These are phyloP conservation scores for Myriangium duriaei DNA, from an alignment of 2,329 filamentous ascomycete genomes.

Conservation along the genomic window DNA sequence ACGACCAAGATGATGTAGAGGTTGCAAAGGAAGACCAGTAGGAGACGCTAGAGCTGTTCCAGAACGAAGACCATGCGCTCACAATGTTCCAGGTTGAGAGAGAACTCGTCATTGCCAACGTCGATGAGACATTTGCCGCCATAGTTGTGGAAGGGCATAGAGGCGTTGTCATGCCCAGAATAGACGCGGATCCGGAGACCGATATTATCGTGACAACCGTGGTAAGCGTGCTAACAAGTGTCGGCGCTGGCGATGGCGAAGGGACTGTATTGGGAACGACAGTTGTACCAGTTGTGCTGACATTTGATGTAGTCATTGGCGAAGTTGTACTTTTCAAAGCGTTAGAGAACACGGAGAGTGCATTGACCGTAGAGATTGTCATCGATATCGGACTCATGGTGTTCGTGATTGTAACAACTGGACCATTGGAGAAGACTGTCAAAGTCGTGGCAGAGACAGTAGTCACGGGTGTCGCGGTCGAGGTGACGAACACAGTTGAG, in stretches of 20 bases:
- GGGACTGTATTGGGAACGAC: no score
- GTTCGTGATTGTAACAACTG: no score
- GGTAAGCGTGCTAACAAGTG: slow-evolving; percentile 3
- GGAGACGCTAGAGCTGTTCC: not conserved
- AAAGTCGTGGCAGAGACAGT: no score
- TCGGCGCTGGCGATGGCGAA: not conserved
- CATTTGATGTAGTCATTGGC: not conserved
- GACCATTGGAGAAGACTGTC: no score
- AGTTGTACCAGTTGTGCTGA: slow-evolving; percentile 2
- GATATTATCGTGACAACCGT: slow-evolving; percentile 2
- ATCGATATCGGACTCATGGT: no score
- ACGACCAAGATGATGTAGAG: no score
- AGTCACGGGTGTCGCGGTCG: no score
- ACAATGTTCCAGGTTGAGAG: no score
- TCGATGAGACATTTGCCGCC: not conserved
- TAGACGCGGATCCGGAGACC: not conserved
- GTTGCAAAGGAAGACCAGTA: no score
- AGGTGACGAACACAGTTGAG: no score
- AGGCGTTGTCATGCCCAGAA: not conserved
- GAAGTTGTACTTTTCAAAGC: slow-evolving; percentile 5
- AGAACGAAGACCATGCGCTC: not conserved
- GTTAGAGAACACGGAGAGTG: slow-evolving; percentile 1
- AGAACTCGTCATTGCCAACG: no score
- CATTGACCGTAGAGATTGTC: no score
- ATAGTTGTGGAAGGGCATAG: slow-evolving; percentile 3